These are phyloP conservation scores for Themeda triandra DNA, from an alignment of 176 grass and related monocot genomes.

Conservation along the genomic window DNA sequence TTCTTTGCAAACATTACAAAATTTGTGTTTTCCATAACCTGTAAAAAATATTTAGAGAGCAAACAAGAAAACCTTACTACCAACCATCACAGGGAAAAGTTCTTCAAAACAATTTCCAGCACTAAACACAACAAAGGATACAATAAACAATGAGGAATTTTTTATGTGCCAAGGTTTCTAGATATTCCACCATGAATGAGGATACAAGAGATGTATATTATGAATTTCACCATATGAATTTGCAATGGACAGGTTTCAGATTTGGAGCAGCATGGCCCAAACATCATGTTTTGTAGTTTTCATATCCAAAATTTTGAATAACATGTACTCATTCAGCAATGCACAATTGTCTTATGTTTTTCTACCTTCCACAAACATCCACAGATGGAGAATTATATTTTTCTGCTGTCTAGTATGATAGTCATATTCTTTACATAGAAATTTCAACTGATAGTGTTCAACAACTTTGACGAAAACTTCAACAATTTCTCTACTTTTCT, in stretches of 20 bases:
- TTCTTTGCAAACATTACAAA: constrained; percentile 69
- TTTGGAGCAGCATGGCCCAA: neutral
- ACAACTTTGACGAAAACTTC: neutral
- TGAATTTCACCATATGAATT: neutral
- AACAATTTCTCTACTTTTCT: constrained; percentile 4
- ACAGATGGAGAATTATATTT: neutral
- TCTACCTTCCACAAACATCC: neutral
- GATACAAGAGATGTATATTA: neutral
- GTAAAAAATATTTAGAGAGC: constrained; percentile 16
- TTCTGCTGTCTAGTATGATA: neutral
- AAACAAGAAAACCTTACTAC: neutral
- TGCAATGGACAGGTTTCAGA: neutral
- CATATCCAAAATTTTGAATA: neutral
- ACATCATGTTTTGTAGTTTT: neutral
- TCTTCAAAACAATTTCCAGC: neutral
- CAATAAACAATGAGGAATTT: neutral
- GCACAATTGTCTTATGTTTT: neutral
- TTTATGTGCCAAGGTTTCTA: neutral
- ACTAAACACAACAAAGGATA: neutral
- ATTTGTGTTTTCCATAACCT: constrained; percentile 78
- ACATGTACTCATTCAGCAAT: neutral
- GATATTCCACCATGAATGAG: neutral
- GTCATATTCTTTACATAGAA: constrained; percentile 12
- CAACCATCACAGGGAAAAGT: constrained; percentile 5
- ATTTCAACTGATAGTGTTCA: neutral